phyloP scores from a whole-genome alignment of 164 flowering plant genomes.

The Vitis cinerea region DNA sequence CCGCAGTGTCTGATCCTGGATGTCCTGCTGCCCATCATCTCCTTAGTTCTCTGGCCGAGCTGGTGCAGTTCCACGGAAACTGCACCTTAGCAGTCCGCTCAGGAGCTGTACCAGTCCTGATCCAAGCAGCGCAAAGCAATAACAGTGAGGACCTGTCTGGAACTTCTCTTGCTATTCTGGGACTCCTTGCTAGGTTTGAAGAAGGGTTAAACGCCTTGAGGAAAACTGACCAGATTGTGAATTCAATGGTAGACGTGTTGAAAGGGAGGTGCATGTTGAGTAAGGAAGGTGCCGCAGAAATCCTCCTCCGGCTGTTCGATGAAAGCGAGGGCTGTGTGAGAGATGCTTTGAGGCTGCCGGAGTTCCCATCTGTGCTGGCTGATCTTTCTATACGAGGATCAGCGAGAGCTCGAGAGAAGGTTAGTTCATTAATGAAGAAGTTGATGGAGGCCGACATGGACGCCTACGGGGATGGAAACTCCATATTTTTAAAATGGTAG shows the following conservation, averaged over 20 bases:
- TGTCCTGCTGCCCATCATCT: slow-evolving; percentile 46
- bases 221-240: slow-evolving; percentile 38
- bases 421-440: slow-evolving; percentile 51
- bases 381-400: slow-evolving; percentile 71
- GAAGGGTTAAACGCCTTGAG: slow-evolving; percentile 54
- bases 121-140: slow-evolving; percentile 30
- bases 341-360: slow-evolving; percentile 50
- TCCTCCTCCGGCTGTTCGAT: slow-evolving; percentile 57
- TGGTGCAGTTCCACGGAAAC: slow-evolving; percentile 76
- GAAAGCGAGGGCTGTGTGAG: slow-evolving; percentile 50
- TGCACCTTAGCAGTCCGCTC: slow-evolving; percentile 57
- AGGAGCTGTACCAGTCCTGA: slow-evolving; percentile 48
- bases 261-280: slow-evolving; percentile 67
- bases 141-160: slow-evolving; percentile 54
- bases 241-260: slow-evolving; percentile 43
- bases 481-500: slow-evolving; percentile 24
- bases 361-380: slow-evolving; percentile 48
- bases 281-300: slow-evolving; percentile 64
- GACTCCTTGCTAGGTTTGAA: slow-evolving; percentile 53
- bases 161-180: slow-evolving; percentile 44
- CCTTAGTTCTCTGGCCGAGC: slow-evolving; percentile 64
- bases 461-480: slow-evolving; percentile 22
- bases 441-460: slow-evolving; percentile 41
- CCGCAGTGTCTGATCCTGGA: slow-evolving; percentile 24
- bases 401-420: slow-evolving; percentile 50